These are phyloP conservation scores for Annona cherimola DNA, from an alignment of 164 flowering plant genomes.

Conservation along the genomic window DNA sequence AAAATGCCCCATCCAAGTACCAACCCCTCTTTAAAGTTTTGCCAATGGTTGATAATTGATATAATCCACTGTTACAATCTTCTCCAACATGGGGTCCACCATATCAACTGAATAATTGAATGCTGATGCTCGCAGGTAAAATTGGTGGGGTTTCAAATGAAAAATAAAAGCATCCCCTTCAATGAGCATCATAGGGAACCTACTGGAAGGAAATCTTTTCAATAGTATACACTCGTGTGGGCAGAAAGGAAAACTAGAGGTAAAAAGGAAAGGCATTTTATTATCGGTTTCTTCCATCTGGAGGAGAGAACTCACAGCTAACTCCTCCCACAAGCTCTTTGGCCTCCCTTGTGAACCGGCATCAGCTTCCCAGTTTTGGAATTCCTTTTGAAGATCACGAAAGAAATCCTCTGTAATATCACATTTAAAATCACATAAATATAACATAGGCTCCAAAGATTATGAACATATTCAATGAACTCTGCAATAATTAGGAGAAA, in stretches of 20 bases:
- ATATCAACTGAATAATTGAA: not conserved
- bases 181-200: not conserved
- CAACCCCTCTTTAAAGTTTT: not conserved
- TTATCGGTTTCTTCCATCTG: not conserved
- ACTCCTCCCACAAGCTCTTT: slow-evolving; percentile 93
- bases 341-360: slow-evolving; percentile 72
- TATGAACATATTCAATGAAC: slow-evolving; percentile 7
- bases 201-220: not conserved
- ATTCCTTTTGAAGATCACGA: slow-evolving; percentile 81
- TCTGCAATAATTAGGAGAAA: slow-evolving; percentile 12
- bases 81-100: not conserved
- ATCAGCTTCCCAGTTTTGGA: slow-evolving; percentile 74
- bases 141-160: not conserved
- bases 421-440: slow-evolving; percentile 13
- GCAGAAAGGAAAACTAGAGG: not conserved
- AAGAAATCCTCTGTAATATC: slow-evolving; percentile 70
- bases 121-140: not conserved
- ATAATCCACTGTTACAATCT: not conserved
- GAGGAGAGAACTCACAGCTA: slow-evolving; percentile 51
- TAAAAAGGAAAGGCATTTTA: not conserved
- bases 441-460: not conserved
- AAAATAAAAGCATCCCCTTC: too few species aligned
- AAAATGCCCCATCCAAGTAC: not conserved
- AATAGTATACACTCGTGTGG: not conserved
- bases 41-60: not conserved